Evolutionary conservation across 345 rosid genomes (phyloP), one percentile per base, ranked within the genome.

Genomic region (Pelargonium nanum): DNA sequence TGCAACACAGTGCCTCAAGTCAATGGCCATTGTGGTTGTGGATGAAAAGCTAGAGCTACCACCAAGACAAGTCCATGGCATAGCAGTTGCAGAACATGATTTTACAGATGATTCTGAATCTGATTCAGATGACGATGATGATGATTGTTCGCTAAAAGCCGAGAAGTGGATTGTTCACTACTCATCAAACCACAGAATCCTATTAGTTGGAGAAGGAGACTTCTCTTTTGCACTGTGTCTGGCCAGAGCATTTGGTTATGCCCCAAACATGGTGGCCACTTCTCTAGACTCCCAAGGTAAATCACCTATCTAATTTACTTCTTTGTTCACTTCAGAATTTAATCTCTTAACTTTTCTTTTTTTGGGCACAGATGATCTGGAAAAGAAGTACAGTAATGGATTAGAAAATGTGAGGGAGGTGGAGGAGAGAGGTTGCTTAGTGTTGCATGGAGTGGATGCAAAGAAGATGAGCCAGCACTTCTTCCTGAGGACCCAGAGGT

Each of bases 121-220:
- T 16, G 62, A 55, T 24, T 32, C 25, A 21, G 25, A 21, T n/a
- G 60, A 26, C 0, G 55, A 44, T 5, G 25, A 21, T n/a, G 60
- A 26, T 0, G 55, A 44, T 5, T 34, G 6, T 34, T 5, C 13
- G 45, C 45, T 34, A 23, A 67, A 20, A 15, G 54, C 62, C 0
- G 78, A 80, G 48, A 84, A 66, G 65, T 74, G 68, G 80, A 57
- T 58, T 34, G 65, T 51, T 22, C 80, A 80, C 61, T 80, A 82
- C 65, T 72, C 83, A 63, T 78, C 78, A 58, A 62, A 64, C 61
- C 85, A 80, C 10, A 54, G 74, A 67, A 80, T 82, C 9, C 57
- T 85, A 30, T 65, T 82, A 26, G 82, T 82, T 0, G 85, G 89
- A 55, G 91, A 82, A 68, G 91, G 82, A n/a, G 79, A 85, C 70